Conservation (phyloP, 257 asterid species). For the Voacanga thouarsii region DNA sequence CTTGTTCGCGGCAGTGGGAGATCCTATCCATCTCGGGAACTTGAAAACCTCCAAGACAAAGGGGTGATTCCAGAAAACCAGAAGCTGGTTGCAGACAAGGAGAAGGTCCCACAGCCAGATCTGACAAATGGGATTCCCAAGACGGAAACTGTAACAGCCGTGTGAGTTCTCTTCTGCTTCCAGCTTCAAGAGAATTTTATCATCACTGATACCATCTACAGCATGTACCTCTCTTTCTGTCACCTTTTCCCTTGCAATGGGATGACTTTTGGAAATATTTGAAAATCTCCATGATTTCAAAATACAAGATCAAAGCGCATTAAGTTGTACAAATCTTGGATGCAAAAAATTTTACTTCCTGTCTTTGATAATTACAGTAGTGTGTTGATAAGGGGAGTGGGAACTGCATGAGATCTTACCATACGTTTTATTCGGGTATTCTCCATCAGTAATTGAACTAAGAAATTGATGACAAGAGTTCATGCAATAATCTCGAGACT, state of each 20-base stretch:
- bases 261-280: no score
- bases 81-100: constrained; percentile 20
- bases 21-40: constrained; percentile 40
- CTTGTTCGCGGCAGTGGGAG: constrained; percentile 74
- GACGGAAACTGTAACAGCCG: constrained; percentile 30
- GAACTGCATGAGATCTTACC: no score
- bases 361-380: no score
- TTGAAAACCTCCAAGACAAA: constrained; percentile 23
- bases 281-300: neutral
- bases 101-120: constrained; percentile 11
- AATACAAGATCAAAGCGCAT: no score
- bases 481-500: no score
- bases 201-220: neutral
- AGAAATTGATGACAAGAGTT: no score
- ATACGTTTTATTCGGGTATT: no score
- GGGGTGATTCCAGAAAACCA: constrained; percentile 26
- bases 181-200: neutral
- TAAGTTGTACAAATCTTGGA: no score
- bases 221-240: neutral
- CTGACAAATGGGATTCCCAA: constrained; percentile 23
- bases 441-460: no score
- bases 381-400: no score
- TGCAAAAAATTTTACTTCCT: no score
- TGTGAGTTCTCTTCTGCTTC: constrained; percentile 9
- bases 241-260: neutral